These are phyloP conservation scores for Austroboletus rostrupii DNA, from an alignment of 1,284 basidiomycete species.

Conservation along the genomic window DNA sequence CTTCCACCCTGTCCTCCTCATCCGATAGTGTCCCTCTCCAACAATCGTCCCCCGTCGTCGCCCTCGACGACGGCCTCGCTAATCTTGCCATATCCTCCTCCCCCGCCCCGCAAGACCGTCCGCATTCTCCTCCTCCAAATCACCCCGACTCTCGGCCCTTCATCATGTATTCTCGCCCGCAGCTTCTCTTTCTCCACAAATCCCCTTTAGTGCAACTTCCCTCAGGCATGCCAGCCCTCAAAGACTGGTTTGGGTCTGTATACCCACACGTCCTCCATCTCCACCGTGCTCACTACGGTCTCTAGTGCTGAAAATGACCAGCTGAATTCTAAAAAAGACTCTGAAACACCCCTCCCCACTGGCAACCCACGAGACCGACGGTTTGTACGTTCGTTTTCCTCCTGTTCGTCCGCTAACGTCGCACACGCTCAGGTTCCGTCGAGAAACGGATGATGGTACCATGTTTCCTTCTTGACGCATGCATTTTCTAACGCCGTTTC, in stretches of 20 bases:
- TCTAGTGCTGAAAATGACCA: conserved; percentile 59
- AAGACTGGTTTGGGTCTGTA: conserved; percentile 84
- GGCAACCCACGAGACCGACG: conserved; percentile 63
- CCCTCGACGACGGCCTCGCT: conserved; percentile 20
- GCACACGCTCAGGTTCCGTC: conserved; percentile 54
- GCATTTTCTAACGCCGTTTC: conserved; percentile 31
- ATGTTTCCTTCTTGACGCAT: conserved; percentile 17
- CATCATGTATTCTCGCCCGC: conserved; percentile 61
- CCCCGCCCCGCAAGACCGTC: conserved; percentile 7
- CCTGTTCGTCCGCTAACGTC: conserved; percentile 47
- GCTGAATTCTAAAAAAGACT: conserved; percentile 59
- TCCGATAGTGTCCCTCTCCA: conserved; percentile 17
- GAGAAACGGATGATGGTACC: conserved; percentile 73
- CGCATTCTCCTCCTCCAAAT: conserved; percentile 11
- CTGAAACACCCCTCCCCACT: conserved; percentile 46
- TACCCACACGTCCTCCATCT: conserved; percentile 2
- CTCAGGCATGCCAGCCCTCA: conserved; percentile 71
- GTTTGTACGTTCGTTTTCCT: conserved; percentile 59
- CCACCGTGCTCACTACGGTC: conserved; percentile 19
- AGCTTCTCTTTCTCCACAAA: conserved; percentile 63
- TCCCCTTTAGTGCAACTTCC: conserved; percentile 78
- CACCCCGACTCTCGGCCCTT: conserved; percentile 36
- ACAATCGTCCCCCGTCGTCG: conserved; percentile 19
- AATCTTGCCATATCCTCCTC: conserved; percentile 16
- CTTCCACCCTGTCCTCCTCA: conserved; percentile 29